Evolutionary conservation across 495 filamentous ascomycete species (phyloP).

Genomic region (Aspergillus leporis): DNA sequence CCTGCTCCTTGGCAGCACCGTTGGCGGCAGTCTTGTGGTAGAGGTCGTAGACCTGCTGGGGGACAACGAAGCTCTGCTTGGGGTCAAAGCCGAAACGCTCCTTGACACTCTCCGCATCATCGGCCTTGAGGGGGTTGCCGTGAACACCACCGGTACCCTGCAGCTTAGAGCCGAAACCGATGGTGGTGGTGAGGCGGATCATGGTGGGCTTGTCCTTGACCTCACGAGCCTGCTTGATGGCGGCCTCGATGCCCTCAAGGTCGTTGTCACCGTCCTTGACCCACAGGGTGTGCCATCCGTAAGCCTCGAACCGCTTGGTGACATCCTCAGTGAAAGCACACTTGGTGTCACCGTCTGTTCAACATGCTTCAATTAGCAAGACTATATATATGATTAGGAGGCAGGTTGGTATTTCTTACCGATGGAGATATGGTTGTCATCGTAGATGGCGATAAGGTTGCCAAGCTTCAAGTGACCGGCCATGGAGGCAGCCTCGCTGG

Average conservation of each 20-base stretch:
- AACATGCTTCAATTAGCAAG: background rate
- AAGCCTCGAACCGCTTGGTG: conserved; percentile 89
- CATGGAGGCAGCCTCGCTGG: conserved; percentile 85
- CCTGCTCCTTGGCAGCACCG: conserved; percentile 87
- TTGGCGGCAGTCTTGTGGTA: conserved; percentile 79
- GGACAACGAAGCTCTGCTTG: conserved; percentile 88
- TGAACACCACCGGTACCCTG: conserved; percentile 94
- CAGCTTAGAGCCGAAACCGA: conserved; percentile 93
- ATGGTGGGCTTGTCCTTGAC: conserved; percentile 95
- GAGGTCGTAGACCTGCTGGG: conserved; percentile 89
- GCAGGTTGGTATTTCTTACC: conserved; percentile 46
- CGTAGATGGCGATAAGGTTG: conserved; percentile 94
- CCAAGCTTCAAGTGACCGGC: conserved; percentile 97
- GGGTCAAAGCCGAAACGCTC: conserved; percentile 93
- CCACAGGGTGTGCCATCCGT: conserved; percentile 91
- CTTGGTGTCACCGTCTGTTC: conserved; percentile 86
- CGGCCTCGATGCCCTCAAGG: conserved; percentile 82
- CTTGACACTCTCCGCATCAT: conserved; percentile 92
- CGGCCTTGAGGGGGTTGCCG: conserved; percentile 89
- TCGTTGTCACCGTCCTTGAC: conserved; percentile 92
- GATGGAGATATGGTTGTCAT: conserved; percentile 98
- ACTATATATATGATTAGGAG: background rate
- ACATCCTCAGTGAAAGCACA: conserved; percentile 98
- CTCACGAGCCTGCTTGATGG: conserved; percentile 78
- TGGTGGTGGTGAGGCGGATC: conserved; percentile 97